A percentile compares a stretch with the other conserved stretches of the same genome.
Evolutionary conservation across 306 rosid species (phyloP).

Genomic region (Gynostemma pentaphyllum): DNA sequence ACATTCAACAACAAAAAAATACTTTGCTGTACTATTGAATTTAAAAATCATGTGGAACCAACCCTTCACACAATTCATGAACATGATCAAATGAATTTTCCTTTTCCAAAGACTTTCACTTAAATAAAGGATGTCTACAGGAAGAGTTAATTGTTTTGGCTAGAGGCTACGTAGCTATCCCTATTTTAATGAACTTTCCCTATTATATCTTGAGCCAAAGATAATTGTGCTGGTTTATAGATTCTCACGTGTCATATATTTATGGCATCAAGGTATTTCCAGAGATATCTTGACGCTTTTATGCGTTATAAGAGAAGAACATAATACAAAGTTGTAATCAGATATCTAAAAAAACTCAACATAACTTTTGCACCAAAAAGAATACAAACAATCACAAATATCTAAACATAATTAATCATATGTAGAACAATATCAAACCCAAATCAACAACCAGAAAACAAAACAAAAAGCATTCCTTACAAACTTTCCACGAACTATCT

Average conservation of each 20-base stretch:
- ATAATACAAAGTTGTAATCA: background rate
- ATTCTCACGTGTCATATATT: background rate
- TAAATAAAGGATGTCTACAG: background rate
- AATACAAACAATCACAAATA: background rate
- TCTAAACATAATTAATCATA: background rate
- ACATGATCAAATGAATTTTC: constrained; percentile 1
- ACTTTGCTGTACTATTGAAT: background rate
- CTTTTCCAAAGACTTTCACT: constrained; percentile 1
- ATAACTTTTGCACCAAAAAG: background rate
- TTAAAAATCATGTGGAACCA: background rate
- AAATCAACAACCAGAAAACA: constrained; percentile 3
- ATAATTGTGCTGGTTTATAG: background rate
- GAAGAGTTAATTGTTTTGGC: too few relatives aligned
- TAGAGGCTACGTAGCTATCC: background rate
- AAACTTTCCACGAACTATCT: constrained; percentile 86
- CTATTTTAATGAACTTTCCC: background rate
- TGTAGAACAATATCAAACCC: background rate
- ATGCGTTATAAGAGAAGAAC: background rate
- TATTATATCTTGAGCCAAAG: background rate
- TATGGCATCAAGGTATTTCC: background rate
- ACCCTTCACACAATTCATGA: background rate
- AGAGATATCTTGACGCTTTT: background rate
- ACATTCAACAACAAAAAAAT: constrained; percentile 21
- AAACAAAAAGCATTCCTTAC: constrained; percentile 20
- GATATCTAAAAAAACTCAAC: background rate